Conservation (phyloP, 495 filamentous ascomycete species). For the Lindgomyces ingoldianus region DNA sequence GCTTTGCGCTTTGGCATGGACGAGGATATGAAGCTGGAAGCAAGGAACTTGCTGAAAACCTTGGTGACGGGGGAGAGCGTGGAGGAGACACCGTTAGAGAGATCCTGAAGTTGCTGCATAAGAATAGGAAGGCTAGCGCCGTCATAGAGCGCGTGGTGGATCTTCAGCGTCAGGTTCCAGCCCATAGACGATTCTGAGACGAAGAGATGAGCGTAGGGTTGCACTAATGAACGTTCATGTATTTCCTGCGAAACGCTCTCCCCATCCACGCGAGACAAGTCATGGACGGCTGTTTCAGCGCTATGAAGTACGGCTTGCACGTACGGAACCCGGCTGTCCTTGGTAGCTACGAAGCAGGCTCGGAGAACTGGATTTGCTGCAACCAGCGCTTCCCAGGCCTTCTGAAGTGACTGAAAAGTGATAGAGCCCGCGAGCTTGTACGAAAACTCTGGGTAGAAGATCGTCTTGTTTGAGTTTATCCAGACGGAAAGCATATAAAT, state of each 20-base stretch:
- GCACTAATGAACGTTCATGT: slow-evolving; percentile 18
- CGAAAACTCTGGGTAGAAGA: slow-evolving; percentile 65
- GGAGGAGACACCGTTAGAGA: slow-evolving; percentile 39
- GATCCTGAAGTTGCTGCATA: slow-evolving; percentile 48
- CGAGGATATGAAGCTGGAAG: slow-evolving; percentile 38
- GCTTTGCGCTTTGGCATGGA: slow-evolving; percentile 24
- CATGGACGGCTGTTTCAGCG: slow-evolving; percentile 19
- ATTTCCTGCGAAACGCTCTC: slow-evolving; percentile 26
- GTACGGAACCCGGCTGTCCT: slow-evolving; percentile 49
- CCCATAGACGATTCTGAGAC: slow-evolving; percentile 35
- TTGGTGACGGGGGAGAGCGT: not conserved
- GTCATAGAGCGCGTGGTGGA: slow-evolving; percentile 67
- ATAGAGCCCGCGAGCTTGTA: slow-evolving; percentile 49
- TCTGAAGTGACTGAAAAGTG: slow-evolving; percentile 41
- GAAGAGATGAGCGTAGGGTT: slow-evolving; percentile 41
- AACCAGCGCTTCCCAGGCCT: slow-evolving; percentile 61
- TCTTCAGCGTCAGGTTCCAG: slow-evolving; percentile 49
- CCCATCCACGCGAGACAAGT: slow-evolving; percentile 28
- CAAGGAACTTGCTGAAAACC: slow-evolving; percentile 36
- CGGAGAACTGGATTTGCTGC: slow-evolving; percentile 60
- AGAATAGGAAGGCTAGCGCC: slow-evolving; percentile 56
- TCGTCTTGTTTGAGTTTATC: slow-evolving; percentile 60
- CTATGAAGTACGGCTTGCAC: slow-evolving; percentile 54
- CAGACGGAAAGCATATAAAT: slow-evolving; percentile 69
- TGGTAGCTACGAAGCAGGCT: slow-evolving; percentile 59